Evolutionary conservation across 148 eudicot species (phyloP).

Genomic region (Cornus suecica): DNA sequence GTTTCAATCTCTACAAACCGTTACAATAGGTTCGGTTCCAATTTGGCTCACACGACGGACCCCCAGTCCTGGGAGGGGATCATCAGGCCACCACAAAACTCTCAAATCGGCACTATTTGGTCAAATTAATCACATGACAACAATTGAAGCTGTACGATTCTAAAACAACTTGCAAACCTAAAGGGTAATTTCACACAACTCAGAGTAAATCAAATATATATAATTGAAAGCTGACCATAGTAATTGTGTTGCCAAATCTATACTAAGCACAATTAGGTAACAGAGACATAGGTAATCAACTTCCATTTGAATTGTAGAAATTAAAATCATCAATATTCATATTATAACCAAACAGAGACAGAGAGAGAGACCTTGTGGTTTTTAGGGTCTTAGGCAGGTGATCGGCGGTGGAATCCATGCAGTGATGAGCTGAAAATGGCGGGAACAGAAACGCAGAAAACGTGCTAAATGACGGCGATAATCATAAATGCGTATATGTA

Average conservation of each 20-base stretch:
- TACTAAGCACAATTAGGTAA: neutral
- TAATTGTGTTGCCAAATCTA: neutral
- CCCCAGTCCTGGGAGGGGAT: too few species aligned
- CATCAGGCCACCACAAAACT: too few species aligned
- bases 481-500: neutral
- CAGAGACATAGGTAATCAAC: neutral
- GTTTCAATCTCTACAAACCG: too few species aligned
- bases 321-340: neutral
- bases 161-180: too few species aligned
- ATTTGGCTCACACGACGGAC: too few species aligned
- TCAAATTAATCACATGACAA: too few species aligned
- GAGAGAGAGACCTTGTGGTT: conserved; percentile 12
- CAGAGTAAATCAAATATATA: too few species aligned
- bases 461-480: neutral
- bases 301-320: neutral
- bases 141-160: too few species aligned
- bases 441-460: neutral
- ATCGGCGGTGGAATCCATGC: conserved; percentile 15
- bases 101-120: too few species aligned
- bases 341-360: neutral
- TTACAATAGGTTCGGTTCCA: too few species aligned
- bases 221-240: neutral
- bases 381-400: conserved; percentile 12
- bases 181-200: too few species aligned
- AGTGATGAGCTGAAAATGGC: neutral